These are phyloP conservation scores for Plasmodiophora brassicae DNA, from an alignment of 208 protist species.

Conservation along the genomic window DNA sequence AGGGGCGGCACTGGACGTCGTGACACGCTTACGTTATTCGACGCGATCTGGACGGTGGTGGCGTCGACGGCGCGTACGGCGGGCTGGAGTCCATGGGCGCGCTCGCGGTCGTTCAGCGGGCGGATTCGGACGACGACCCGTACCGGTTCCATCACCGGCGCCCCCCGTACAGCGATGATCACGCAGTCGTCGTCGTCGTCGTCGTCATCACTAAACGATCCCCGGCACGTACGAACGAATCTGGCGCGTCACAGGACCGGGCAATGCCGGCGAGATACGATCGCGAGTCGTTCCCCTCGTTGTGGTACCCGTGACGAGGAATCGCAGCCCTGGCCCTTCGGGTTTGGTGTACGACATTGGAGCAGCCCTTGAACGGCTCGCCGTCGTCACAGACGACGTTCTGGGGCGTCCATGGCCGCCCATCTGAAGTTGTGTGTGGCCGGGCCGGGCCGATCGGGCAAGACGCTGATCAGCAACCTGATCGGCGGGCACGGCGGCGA, in stretches of 20 bases:
- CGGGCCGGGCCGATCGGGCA: neutral
- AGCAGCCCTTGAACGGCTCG: too few relatives aligned
- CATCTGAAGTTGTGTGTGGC: slow-evolving; percentile 17
- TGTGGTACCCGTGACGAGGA: too few relatives aligned
- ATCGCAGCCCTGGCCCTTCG: too few relatives aligned
- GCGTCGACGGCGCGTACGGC: neutral
- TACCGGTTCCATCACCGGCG: slow-evolving; percentile 35
- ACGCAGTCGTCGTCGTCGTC: too few relatives aligned
- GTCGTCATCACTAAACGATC: too few relatives aligned
- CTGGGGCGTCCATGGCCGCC: neutral
- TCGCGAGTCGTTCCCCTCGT: too few relatives aligned
- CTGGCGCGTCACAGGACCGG: too few relatives aligned
- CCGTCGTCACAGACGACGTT: too few relatives aligned
- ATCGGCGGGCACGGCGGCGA: neutral
- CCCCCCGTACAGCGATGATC: too few relatives aligned
- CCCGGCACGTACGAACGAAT: too few relatives aligned
- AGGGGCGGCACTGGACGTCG: neutral
- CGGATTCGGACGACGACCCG: slow-evolving; percentile 48
- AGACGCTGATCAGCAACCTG: slow-evolving; percentile 12
- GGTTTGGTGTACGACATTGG: too few relatives aligned
- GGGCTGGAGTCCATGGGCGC: neutral
- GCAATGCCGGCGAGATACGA: too few relatives aligned
- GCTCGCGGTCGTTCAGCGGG: slow-evolving; percentile 47
- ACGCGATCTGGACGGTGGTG: neutral
- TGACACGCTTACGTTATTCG: neutral